phyloP scores from a whole-genome alignment of 2,329 filamentous ascomycete genomes.

The Penicillium sp. region DNA sequence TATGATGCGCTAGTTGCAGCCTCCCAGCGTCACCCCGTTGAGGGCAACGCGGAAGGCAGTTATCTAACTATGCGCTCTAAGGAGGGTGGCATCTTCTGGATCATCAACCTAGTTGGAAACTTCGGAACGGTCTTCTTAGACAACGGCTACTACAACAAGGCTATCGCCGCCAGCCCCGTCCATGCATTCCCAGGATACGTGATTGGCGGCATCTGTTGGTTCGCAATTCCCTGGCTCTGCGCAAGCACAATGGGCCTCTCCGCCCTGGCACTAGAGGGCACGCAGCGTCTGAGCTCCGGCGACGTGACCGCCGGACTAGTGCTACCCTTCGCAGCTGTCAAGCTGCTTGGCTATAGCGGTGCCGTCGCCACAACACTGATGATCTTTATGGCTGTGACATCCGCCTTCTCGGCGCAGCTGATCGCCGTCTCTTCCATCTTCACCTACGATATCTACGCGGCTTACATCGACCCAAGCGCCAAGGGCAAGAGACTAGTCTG shows the following conservation, averaged over 20 bases:
- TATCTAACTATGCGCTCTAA: conserved; percentile 79
- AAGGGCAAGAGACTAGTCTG: conserved; percentile 68
- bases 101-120: conserved; percentile 69
- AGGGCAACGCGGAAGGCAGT: conserved; percentile 69
- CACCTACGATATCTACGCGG: conserved; percentile 82
- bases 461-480: conserved; percentile 71
- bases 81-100: conserved; percentile 79
- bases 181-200: conserved; percentile 83
- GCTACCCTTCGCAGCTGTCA: conserved; percentile 74
- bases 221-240: conserved; percentile 82
- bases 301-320: conserved; percentile 78
- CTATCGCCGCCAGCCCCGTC: conserved; percentile 76
- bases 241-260: conserved; percentile 82
- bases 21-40: conserved; percentile 60
- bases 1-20: conserved; percentile 69
- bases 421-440: conserved; percentile 82
- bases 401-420: conserved; percentile 69
- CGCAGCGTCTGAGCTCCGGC: conserved; percentile 60
- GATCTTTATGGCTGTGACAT: conserved; percentile 85
- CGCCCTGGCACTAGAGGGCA: conserved; percentile 68
- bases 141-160: conserved; percentile 85
- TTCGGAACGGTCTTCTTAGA: conserved; percentile 67
- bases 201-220: conserved; percentile 78
- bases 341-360: conserved; percentile 70
- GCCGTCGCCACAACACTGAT: conserved; percentile 70